These are phyloP conservation scores for Serendipita sp. DNA, from an alignment of 768 basidiomycete species.

Conservation along the genomic window DNA sequence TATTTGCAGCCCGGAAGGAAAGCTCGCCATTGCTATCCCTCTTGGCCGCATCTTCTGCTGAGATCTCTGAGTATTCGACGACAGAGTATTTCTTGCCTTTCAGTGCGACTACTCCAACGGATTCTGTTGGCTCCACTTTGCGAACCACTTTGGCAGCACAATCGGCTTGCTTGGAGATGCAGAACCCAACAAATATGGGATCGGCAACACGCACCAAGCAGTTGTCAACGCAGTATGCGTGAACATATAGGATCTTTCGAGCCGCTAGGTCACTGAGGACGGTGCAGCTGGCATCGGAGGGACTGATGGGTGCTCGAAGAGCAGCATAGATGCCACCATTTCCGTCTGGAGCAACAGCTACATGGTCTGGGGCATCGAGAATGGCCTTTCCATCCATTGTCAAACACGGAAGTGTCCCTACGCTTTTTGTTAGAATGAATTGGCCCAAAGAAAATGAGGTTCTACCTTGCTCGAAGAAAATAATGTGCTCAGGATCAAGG, in stretches of 20 bases:
- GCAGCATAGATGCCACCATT: slow-evolving; percentile 97
- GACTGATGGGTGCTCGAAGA: slow-evolving; percentile 52
- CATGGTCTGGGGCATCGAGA: slow-evolving; percentile 55
- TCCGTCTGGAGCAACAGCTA: slow-evolving; percentile 95
- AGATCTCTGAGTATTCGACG: slow-evolving; percentile 95
- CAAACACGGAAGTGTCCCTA: slow-evolving; percentile 91
- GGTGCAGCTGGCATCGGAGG: slow-evolving; percentile 40
- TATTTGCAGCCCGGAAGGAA: slow-evolving; percentile 87
- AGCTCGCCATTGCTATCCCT: slow-evolving; percentile 58
- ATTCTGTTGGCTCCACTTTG: slow-evolving; percentile 71
- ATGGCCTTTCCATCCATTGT: slow-evolving; percentile 88
- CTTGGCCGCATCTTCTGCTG: slow-evolving; percentile 68
- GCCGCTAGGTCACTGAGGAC: slow-evolving; percentile 70
- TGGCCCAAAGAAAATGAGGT: not conserved
- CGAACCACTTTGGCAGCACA: slow-evolving; percentile 95
- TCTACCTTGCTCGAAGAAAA: slow-evolving; percentile 93
- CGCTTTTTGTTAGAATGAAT: not conserved
- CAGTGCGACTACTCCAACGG: slow-evolving; percentile 85
- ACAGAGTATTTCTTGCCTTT: slow-evolving; percentile 76
- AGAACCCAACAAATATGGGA: slow-evolving; percentile 91
- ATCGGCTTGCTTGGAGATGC: slow-evolving; percentile 73
- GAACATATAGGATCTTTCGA: slow-evolving; percentile 73
- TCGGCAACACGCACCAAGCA: slow-evolving; percentile 96
- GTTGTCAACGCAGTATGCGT: slow-evolving; percentile 97
- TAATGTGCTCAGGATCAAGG: slow-evolving; percentile 56